phyloP scores from a whole-genome alignment of 371 early-diverging fungal genomes.

The Syncephalis plumigaleata region DNA sequence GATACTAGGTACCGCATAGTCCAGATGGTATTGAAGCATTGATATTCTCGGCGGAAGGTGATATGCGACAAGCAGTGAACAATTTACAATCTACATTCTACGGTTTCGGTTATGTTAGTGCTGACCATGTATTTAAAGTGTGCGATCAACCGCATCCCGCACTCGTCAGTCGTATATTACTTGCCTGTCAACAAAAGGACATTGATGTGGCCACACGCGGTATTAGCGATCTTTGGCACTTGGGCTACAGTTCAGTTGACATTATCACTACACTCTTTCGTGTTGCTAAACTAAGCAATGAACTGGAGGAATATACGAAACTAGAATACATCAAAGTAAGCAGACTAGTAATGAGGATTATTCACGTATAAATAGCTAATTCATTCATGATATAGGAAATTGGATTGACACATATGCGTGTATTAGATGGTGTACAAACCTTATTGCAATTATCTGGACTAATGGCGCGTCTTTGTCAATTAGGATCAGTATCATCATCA shows the following conservation, averaged over 20 bases:
- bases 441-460: slow-evolving; percentile 68
- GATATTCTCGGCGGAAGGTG: slow-evolving; percentile 94
- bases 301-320: slow-evolving; percentile 49
- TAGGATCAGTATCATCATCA: too few species aligned
- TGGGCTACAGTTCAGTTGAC: slow-evolving; percentile 79
- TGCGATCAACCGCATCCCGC: slow-evolving; percentile 94
- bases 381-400: slow-evolving; percentile 39
- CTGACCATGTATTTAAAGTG: slow-evolving; percentile 85
- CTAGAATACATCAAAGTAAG: slow-evolving; percentile 67
- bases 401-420: slow-evolving; percentile 68
- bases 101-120: slow-evolving; percentile 67
- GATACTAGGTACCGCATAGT: slow-evolving; percentile 46
- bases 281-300: slow-evolving; percentile 48
- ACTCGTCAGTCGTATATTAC: slow-evolving; percentile 52
- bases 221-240: slow-evolving; percentile 49
- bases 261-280: slow-evolving; percentile 82
- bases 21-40: slow-evolving; percentile 86
- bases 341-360: neutral
- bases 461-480: slow-evolving; percentile 33
- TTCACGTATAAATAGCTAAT: too few species aligned
- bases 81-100: slow-evolving; percentile 85
- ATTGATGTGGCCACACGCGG: slow-evolving; percentile 50
- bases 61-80: slow-evolving; percentile 98
- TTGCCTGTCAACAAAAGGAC: slow-evolving; percentile 36
- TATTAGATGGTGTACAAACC: slow-evolving; percentile 64